Base-by-base conservation (phyloP, 2,329 filamentous ascomycete species). In the Colletotrichum ledebouriae region DNA sequence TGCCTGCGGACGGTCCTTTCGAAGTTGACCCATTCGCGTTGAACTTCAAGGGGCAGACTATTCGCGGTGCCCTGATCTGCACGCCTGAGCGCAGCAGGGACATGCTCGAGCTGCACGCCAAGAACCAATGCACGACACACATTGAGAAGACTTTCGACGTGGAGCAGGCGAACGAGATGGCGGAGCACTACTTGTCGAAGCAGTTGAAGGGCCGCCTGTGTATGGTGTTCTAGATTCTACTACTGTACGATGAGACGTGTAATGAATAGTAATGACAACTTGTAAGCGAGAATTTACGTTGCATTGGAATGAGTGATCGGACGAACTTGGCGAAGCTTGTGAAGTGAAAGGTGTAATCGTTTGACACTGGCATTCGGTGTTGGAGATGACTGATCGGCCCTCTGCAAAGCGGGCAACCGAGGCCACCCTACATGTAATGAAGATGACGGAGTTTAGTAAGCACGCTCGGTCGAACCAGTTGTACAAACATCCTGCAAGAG, bases 11-110 rank as follows among this genome's bases (percentile, higher is more conserved):
- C 15, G 69, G 60, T 1, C 69, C 69, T 12, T 70, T 72, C 22
- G 69, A 72, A 41, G 69, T 72, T 3, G 70, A 72, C 9, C 58
- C 70, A 0, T 72, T 72, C 15, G 70, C 70, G 13, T 17, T 72
- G 44, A 72, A 71, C 58, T 72, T 72, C 62, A 72, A 72, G 69
- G 70, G 71, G 66, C 70, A 72, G 58, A 72, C 70, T 17, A 9
- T 72, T 11, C 69, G 61, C 6, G 70, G 70, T 1, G 63, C 64
- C 2, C 52, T 72, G 22, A 72, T 72, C 5, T 72, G 70, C 59
- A 72, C 70, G 3, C 70, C 70, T 1, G 65, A 71, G 50, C 69
- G 70, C 46, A 71, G 70, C 53, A 59, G 49, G 12, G 69, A 72
- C 1, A 72, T 72, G 70, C 42, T 71, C 6, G 63, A 71, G 25